These are phyloP conservation scores for Hyaloscypha variabilis DNA, from an alignment of 495 filamentous ascomycete genomes.

Conservation along the genomic window DNA sequence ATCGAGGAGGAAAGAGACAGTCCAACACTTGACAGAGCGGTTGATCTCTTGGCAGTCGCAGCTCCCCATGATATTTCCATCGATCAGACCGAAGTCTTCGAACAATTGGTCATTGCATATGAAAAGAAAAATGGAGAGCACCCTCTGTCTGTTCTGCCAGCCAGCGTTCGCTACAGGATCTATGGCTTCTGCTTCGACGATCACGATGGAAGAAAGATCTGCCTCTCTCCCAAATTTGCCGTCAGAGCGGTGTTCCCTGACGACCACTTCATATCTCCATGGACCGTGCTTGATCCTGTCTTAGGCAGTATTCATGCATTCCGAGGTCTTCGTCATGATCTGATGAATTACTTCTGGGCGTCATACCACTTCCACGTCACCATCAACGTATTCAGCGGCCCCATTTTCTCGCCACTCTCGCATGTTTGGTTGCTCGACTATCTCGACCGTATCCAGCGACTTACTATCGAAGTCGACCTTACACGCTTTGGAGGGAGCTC, in stretches of 20 bases:
- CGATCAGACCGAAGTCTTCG: conserved; percentile 4
- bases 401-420: conserved; percentile 26
- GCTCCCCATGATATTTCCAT: not conserved
- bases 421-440: conserved; percentile 23
- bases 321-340: conserved; percentile 19
- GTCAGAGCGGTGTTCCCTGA: conserved; percentile 22
- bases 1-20: not conserved
- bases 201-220: conserved; percentile 18
- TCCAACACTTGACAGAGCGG: conserved; percentile 11
- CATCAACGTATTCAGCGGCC: conserved; percentile 24
- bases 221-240: conserved; percentile 22
- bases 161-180: conserved; percentile 17
- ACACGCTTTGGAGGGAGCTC: conserved; percentile 28
- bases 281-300: conserved; percentile 30
- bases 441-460: conserved; percentile 22
- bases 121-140: not conserved
- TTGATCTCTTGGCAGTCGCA: conserved; percentile 8
- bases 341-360: conserved; percentile 33
- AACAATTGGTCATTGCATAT: not conserved
- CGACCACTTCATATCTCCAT: conserved; percentile 23
- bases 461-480: conserved; percentile 31
- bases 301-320: conserved; percentile 23
- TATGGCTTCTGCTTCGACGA: conserved; percentile 26
- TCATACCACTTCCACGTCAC: conserved; percentile 31
- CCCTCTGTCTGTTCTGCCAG: conserved; percentile 19